These are phyloP conservation scores for Gnomoniopsis smithogilvyi DNA, from an alignment of 2,329 filamentous ascomycete genomes.

Conservation along the genomic window DNA sequence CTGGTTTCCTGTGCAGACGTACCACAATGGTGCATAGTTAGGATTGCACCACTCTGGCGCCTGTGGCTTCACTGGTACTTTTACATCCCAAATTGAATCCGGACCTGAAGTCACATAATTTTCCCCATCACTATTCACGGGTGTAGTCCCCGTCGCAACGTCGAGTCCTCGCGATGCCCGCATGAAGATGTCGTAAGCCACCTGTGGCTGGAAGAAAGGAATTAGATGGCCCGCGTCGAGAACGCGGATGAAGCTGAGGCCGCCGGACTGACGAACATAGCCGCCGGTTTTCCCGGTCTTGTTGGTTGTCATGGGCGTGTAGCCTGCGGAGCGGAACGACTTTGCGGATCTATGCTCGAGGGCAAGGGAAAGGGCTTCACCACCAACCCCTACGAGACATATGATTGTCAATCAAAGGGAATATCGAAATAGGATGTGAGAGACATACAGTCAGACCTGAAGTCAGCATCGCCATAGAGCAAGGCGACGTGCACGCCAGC, in stretches of 20 bases:
- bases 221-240: conserved; percentile 44
- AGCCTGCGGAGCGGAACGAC: conserved; percentile 44
- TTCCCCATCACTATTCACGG: conserved; percentile 22
- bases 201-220: conserved; percentile 47
- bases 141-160: conserved; percentile 48
- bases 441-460: conserved; percentile 43
- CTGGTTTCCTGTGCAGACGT: conserved; percentile 1
- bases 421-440: not conserved
- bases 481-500: conserved; percentile 50
- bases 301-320: conserved; percentile 35
- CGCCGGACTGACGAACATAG: conserved; percentile 40
- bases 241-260: conserved; percentile 43
- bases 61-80: conserved; percentile 5
- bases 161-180: conserved; percentile 43
- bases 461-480: conserved; percentile 53
- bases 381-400: conserved; percentile 29
- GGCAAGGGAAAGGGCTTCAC: conserved; percentile 42
- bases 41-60: conserved; percentile 10
- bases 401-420: not conserved
- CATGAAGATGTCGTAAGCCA: conserved; percentile 46
- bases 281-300: conserved; percentile 39
- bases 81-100: conserved; percentile 15
- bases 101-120: conserved; percentile 17
- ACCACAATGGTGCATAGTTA: not conserved
- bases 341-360: conserved; percentile 37